Percentiles rank a stretch among this genome's conserved stretches.
These are phyloP conservation scores for Fusarium sp. DNA, from an alignment of 2,329 filamentous ascomycete species.

Conservation along the genomic window DNA sequence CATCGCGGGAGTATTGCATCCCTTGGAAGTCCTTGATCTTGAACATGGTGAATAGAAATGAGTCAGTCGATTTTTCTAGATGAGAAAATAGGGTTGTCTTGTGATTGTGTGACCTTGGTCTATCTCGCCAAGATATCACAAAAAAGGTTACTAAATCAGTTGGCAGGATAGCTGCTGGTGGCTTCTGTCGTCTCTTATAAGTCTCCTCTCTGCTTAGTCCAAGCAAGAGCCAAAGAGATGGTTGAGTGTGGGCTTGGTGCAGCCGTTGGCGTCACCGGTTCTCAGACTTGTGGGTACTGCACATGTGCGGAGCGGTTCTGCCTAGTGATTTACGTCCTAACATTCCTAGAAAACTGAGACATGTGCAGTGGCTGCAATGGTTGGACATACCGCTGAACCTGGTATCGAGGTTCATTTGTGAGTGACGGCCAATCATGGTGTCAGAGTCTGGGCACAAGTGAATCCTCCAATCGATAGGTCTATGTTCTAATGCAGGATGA, in stretches of 20 bases:
- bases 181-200: conserved; percentile 1
- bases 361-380: conserved; percentile 10
- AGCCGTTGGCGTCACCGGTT: background rate
- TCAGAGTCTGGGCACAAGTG: background rate
- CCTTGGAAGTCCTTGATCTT: conserved; percentile 40
- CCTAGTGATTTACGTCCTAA: background rate
- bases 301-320: background rate
- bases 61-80: background rate
- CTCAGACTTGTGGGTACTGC: background rate
- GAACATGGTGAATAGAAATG: conserved; percentile 27
- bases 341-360: conserved; percentile 3
- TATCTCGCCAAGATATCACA: too few relatives aligned
- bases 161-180: background rate
- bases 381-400: conserved; percentile 1
- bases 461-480: background rate
- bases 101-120: too few relatives aligned
- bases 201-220: background rate
- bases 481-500: too few relatives aligned
- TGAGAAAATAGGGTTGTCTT: background rate
- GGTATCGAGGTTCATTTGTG: too few relatives aligned
- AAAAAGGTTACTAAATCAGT: background rate
- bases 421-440: background rate
- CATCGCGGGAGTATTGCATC: conserved; percentile 45
- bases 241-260: too few relatives aligned
- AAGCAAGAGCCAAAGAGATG: background rate